Evolutionary conservation across 345 rosid species (phyloP), one percentile per base, ranked within the genome.

Genomic region (Eucalyptus cloeziana): DNA sequence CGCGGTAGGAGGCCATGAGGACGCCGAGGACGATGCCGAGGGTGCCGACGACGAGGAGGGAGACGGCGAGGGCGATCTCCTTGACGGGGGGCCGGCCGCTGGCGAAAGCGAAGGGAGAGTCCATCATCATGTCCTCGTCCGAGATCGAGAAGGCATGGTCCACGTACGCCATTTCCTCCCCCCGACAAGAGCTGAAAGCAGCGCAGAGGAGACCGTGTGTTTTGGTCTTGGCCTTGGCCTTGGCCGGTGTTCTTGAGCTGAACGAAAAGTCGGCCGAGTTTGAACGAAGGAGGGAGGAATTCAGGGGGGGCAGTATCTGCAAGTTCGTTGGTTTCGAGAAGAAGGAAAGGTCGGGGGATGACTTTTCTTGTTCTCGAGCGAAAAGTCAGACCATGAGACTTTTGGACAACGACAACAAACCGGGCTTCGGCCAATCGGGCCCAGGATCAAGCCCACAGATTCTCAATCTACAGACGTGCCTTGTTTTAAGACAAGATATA

Each of bases 121-220:
- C 98, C 91, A 97, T 91, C 98, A 97, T 96, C 50, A 96, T 92
- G 88, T 96, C 99, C 91, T 97, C 99, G 93, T 97, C 98, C 14
- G 99, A 91, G 80, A 97, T 96, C 69, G 99, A 97, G 94, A 97
- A 97, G 27, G 99, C 99, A 86, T 96, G 99, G 89, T 97, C 99
- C 24, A 96, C 99, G 92, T 97, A 97, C 88, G 99, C 99, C 99
- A 97, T 97, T 86, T 27, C 51, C 86, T 43, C 81, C 2, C 16
- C n/a, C 62, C 30, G 30, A 56, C 62, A 56, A 10, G 30, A 69
- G 80, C 44, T 69, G 83, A 21, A 40, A 37, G 30, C 83, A 76
- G 31, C 31, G 31, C 8, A 76, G 33, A 64, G 11, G 80, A 33
- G 22, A 69, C 27, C 83, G 15, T 0, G 83, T 10, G 71, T 67